Base-by-base conservation (phyloP, 768 basidiomycete genomes). In the Trametes elegans region DNA sequence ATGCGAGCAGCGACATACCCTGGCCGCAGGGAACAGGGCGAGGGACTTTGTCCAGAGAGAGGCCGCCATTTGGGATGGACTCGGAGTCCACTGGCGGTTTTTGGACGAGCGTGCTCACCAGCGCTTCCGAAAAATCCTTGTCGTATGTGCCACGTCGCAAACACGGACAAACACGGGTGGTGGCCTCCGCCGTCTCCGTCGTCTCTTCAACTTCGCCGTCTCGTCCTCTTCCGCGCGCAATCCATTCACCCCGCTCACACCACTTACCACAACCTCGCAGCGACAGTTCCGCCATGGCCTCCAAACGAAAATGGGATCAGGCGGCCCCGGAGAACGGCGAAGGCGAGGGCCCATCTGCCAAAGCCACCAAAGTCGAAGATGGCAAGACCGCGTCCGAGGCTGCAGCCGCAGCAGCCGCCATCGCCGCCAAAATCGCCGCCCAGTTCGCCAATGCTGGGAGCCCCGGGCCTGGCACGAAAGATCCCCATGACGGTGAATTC, bases 381-480 rank as follows among this genome's bases (percentile, higher is more conserved):
- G 71, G 71, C 49, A 85, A 84, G 67, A 77, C 76, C 7, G 85
- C 87, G 5, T 79, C 82, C 4, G 85, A 87, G 57, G 87, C 87
- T 0, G 86, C 87, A 2, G 86, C 87, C 3, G 85, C 84, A 0
- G 87, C 88, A 1, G 89, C 88, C 8, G 92, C 92, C 38, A 93
- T 94, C 59, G 92, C 93, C 55, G 93, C 94, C 57, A 93, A 94
- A 80, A 95, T 97, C 70, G 93, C 94, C 7, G 93, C 90, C 0
- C 89, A 92, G 65, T 89, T 92, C 57, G 79, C 76, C 50, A 79
- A 79, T 36, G 74, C 72, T 2, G 69, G 67, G 62, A 54, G 51
- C 14, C 43, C 48, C 10, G 77, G 58, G 35, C 62, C 68, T 56
- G 75, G 65, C 16, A 63, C 72, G 45, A 81, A 82, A 60, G 90